Percentiles rank a stretch among this genome's conserved stretches.
These are phyloP conservation scores for Tetradesmus obliquus DNA, from an alignment of 139 green algal species.

Conservation along the genomic window DNA sequence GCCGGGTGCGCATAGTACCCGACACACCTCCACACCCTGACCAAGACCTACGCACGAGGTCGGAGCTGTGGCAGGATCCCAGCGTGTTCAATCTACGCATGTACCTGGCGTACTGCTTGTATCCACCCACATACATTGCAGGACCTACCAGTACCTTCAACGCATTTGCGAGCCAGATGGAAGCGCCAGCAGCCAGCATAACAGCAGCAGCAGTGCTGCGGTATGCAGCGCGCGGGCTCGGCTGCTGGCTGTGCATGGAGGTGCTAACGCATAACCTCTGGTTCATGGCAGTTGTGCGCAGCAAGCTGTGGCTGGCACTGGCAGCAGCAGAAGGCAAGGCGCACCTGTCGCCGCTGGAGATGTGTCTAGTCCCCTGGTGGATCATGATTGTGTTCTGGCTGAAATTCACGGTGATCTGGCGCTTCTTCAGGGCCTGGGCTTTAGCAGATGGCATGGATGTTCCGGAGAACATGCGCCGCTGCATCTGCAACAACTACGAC, in stretches of 20 bases:
- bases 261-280: slow-evolving; percentile 84
- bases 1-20: slow-evolving; percentile 23
- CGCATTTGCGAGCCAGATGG: slow-evolving; percentile 82
- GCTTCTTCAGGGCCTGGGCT: slow-evolving; percentile 79
- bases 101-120: slow-evolving; percentile 85
- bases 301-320: slow-evolving; percentile 45
- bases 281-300: slow-evolving; percentile 82
- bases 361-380: slow-evolving; percentile 81
- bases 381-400: slow-evolving; percentile 96
- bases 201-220: slow-evolving; percentile 34
- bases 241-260: slow-evolving; percentile 78
- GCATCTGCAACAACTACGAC: slow-evolving; percentile 95
- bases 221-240: slow-evolving; percentile 68
- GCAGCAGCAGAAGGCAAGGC: slow-evolving; percentile 13
- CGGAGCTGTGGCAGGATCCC: slow-evolving; percentile 20
- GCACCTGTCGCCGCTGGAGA: slow-evolving; percentile 53
- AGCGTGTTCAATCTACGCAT: slow-evolving; percentile 53
- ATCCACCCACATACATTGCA: slow-evolving; percentile 95
- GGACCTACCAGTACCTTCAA: slow-evolving; percentile 91
- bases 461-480: slow-evolving; percentile 95
- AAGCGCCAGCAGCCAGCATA: not conserved
- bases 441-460: slow-evolving; percentile 85
- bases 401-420: slow-evolving; percentile 90
- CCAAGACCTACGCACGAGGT: slow-evolving; percentile 21
- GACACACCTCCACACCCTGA: slow-evolving; percentile 23